Base-by-base conservation (phyloP, 352 stramenopile species). In the Pythium sukuiense region DNA sequence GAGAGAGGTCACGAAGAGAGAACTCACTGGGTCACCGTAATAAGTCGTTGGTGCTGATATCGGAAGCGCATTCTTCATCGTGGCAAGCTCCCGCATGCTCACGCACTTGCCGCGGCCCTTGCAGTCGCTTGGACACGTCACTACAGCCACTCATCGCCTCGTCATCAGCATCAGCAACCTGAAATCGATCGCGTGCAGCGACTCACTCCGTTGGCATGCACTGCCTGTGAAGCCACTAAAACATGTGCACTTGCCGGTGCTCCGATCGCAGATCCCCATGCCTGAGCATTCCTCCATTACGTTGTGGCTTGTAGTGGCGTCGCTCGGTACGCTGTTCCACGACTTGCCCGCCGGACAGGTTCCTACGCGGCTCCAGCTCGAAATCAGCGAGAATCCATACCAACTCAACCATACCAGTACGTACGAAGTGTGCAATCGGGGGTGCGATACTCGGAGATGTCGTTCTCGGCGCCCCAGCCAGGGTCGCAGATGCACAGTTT, bases 191-290 rank as follows among this genome's bases (percentile, higher is more conserved):
- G 20, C 20, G 20, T 24, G 20, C 20, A 24, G 20, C 20, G 20
- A 67, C 73, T 29, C 76, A 93, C 79, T 81, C 20, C 87, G 74
- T 46, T 97, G 73, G 61, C 93, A 98, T 1, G 91, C 89, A 30
- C 59, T 71, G 14, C 92, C 92, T 6, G 73, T 76, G 68, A 95
- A 98, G 0, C 90, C 90, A 14, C 66, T 55, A 43, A 96, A 92
- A 72, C 92, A 98, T 6, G 60, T 56, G 74, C 93, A 98, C 29
- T 69, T 63, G 26, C 91, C 91, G 18, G 63, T 72, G 33, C 4
- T 65, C 37, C 91, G 79, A 65, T 98, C 74, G 72, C 93, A 98
- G 2, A 79, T 67, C 0, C 92, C 92, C 68, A 91, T 88, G n/a
- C 88, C 88, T 2, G 88, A 95, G 65, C 92, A 98, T 73, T 98